A percentile compares a stretch with the other conserved stretches of the same genome.
Evolutionary conservation across 2,329 filamentous ascomycete genomes (phyloP).

Genomic region (Botryotinia convoluta): DNA sequence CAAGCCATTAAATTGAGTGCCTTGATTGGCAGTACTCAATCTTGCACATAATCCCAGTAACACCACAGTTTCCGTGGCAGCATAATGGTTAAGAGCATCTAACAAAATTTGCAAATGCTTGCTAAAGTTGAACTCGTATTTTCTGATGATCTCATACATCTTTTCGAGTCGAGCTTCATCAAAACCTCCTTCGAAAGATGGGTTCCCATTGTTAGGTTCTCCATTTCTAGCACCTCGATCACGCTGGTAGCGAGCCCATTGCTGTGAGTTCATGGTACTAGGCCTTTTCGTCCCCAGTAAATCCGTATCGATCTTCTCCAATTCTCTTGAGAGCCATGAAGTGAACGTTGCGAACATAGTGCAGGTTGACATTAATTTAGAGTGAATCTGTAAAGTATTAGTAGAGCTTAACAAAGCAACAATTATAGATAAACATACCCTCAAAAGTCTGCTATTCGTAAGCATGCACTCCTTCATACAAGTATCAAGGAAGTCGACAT

Average conservation of each 20-base stretch:
- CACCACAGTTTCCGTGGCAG: conserved; percentile 94
- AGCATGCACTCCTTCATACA: conserved; percentile 99
- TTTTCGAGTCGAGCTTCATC: conserved; percentile 38
- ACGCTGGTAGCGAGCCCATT: conserved; percentile 58
- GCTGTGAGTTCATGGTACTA: conserved; percentile 56
- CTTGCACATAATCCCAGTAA: conserved; percentile 83
- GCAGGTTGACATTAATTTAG: conserved; percentile 94
- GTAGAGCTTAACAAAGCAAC: neutral
- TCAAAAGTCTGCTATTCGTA: conserved; percentile 90
- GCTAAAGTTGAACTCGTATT: conserved; percentile 92
- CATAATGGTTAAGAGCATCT: conserved; percentile 94
- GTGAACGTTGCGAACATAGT: conserved; percentile 92
- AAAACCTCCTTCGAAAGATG: conserved; percentile 21
- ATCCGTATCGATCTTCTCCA: conserved; percentile 81
- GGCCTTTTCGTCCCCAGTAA: conserved; percentile 59
- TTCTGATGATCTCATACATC: conserved; percentile 79
- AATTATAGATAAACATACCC: conserved; percentile 52
- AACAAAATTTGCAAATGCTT: conserved; percentile 89
- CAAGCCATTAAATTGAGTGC: conserved; percentile 61
- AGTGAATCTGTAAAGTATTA: conserved; percentile 70
- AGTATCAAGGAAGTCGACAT: conserved; percentile 96
- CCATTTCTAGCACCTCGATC: conserved; percentile 45
- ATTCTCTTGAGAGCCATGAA: conserved; percentile 77
- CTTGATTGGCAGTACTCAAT: conserved; percentile 77
- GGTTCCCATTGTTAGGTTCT: conserved; percentile 31